Conservation (phyloP, 768 basidiomycete species). For the Mycena floridula region DNA sequence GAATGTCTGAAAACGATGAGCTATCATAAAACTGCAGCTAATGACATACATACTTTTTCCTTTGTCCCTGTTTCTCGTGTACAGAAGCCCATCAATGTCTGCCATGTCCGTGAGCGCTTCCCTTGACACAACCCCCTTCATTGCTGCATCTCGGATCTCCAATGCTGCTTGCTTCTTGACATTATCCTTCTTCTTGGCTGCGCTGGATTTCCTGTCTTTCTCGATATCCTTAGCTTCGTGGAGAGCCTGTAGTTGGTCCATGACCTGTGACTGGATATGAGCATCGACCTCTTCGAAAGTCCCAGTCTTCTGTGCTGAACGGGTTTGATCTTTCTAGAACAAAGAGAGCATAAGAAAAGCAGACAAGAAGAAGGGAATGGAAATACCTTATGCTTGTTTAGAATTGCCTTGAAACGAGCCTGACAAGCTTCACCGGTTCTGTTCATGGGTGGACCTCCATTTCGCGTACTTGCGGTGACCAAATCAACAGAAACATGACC, state of each 20-base stretch:
- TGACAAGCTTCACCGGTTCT: background rate
- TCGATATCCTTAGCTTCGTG: background rate
- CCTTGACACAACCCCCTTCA: constrained; percentile 5
- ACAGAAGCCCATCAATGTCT: constrained; percentile 3
- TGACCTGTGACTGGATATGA: constrained; percentile 4
- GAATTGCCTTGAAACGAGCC: background rate
- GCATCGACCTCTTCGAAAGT: constrained; percentile 5
- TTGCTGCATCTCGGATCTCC: constrained; percentile 6
- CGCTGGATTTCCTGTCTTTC: constrained; percentile 1
- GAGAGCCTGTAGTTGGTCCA: constrained; percentile 4
- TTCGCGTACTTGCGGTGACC: background rate
- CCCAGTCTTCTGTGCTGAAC: constrained; percentile 5
- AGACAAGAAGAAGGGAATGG: background rate
- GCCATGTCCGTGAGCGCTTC: constrained; percentile 5
- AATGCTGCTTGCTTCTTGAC: constrained; percentile 2
- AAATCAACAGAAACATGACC: background rate
- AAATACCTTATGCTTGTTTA: background rate
- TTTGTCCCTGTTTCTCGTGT: constrained; percentile 8
- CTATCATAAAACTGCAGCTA: background rate
- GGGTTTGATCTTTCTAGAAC: constrained; percentile 4
- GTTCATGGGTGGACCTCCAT: background rate
- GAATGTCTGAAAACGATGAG: constrained; percentile 1
- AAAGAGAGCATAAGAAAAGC: background rate
- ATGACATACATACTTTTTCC: constrained; percentile 5
- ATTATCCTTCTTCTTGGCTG: constrained; percentile 5